A percentile compares a stretch with the other conserved stretches of the same genome.
Conservation (phyloP, 192 early-diverging fungal genomes). For the Backusella australiensis region DNA sequence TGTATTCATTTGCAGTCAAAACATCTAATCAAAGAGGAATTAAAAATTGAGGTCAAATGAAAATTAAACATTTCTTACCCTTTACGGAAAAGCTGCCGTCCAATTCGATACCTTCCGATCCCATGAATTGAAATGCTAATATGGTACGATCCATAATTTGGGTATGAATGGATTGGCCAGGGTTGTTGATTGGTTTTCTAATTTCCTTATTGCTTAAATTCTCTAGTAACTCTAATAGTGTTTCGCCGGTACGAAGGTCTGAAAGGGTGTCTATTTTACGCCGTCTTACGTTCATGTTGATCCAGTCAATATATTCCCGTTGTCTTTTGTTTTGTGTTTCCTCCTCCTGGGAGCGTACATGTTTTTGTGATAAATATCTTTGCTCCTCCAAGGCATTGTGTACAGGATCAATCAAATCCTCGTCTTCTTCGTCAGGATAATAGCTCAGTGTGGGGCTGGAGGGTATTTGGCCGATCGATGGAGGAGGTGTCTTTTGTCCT, state of each 20-base stretch:
- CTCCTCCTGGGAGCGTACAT: neutral
- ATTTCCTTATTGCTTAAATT: slow-evolving; percentile 47
- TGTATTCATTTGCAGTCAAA: slow-evolving; percentile 36
- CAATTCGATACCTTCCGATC: slow-evolving; percentile 44
- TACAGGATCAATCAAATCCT: slow-evolving; percentile 32
- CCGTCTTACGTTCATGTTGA: slow-evolving; percentile 32
- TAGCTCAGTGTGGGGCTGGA: neutral
- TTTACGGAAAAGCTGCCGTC: slow-evolving; percentile 49
- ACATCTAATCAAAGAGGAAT: slow-evolving; percentile 22
- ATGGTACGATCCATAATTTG: slow-evolving; percentile 50
- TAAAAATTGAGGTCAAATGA: neutral
- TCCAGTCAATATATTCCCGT: slow-evolving; percentile 44
- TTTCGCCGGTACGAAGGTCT: slow-evolving; percentile 45
- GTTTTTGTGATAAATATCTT: neutral
- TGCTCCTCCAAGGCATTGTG: neutral
- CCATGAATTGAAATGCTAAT: slow-evolving; percentile 56
- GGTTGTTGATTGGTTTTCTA: slow-evolving; percentile 36
- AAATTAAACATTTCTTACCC: slow-evolving; percentile 21
- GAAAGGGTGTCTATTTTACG: slow-evolving; percentile 33
- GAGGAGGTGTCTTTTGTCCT: neutral
- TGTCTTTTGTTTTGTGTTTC: neutral
- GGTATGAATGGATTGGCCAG: slow-evolving; percentile 30
- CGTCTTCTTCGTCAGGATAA: slow-evolving; percentile 27
- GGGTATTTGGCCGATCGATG: neutral
- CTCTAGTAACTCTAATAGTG: slow-evolving; percentile 47